Evolutionary conservation across 2,329 filamentous ascomycete genomes (phyloP), one percentile per base, ranked within the genome.

Genomic region (Chalaropsis ovoidea): DNA sequence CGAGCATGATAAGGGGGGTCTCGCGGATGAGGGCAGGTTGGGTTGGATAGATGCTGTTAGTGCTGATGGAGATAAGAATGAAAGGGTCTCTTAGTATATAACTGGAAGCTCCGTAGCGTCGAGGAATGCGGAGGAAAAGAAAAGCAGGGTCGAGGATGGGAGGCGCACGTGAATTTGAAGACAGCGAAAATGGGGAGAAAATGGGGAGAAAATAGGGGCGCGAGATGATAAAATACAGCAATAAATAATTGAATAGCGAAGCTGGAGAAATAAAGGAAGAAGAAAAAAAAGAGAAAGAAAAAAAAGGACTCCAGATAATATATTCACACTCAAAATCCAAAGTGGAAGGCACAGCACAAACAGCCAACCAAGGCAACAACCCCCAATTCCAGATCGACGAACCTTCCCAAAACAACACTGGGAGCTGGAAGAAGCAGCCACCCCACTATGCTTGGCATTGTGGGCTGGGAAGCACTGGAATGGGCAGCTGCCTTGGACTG

Each of bases 1-100:
- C 91, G 71, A 95, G 82, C 91, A 96, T 96, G 8, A 10, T 10
- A 10, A 39, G 5, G 35, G 4, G 35, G 10, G 13, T 64, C 15
- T 15, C 2, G 47, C 24, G 22, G 13, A 52, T 15, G 7, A 24
- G 15, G 47, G 15, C 22, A 52, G 8, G 8, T 49, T n/a, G 31
- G 19, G 8, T 19, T 22, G 31, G 43, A 52, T 19, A 54, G 43
- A 39, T 64, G 54, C 6, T 39, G 27, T 8, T 58, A 58, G 17
- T 13, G 52, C 24, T 17, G 4, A n/a, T 58, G 15, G 6, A 17
- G 17, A 3, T n/a, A 19, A 35, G 15, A 35, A n/a, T 19, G 15
- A 19, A 58, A 39, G 54, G 27, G 54, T 58, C 8, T 10, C 8
- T n/a, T n/a, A 17, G 27, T 10, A 19, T 39, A 35, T 39, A 39